Percentiles rank a stretch among this genome's conserved stretches.
Conservation (phyloP, 345 rosid genomes). For the Draba incana region DNA sequence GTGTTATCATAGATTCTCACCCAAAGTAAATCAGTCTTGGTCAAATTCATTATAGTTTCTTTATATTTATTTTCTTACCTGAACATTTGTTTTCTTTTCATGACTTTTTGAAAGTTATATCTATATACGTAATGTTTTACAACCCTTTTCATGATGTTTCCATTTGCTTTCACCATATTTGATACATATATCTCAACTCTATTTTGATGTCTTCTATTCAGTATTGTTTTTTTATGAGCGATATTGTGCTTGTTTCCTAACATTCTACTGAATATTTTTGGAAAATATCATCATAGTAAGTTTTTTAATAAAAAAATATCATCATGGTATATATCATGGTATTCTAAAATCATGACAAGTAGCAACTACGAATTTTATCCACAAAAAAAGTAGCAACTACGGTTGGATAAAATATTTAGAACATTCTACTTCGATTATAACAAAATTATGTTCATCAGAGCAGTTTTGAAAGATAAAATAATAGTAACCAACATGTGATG, state of each 20-base stretch:
- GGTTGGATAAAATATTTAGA: not conserved
- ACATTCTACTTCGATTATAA: not conserved
- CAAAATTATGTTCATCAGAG: not conserved
- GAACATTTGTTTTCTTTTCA: constrained; percentile 41
- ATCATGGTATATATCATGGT: no score
- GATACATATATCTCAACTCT: constrained; percentile 27
- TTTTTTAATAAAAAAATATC: no score
- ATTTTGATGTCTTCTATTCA: no score
- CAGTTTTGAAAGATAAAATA: no score
- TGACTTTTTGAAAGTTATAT: constrained; percentile 38
- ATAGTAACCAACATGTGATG: no score
- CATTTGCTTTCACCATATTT: constrained; percentile 27
- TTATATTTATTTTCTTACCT: constrained; percentile 9
- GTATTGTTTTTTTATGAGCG: constrained; percentile 16
- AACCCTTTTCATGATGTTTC: constrained; percentile 37
- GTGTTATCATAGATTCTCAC: constrained; percentile 27
- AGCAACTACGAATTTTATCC: no score
- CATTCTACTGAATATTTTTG: not conserved
- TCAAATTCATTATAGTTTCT: constrained; percentile 35
- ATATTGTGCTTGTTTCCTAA: constrained; percentile 7
- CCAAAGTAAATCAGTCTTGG: constrained; percentile 38
- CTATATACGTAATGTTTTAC: constrained; percentile 30
- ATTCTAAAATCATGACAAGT: no score
- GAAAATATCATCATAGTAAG: no score
- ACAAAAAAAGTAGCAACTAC: no score